Evolutionary conservation across 1,284 basidiomycete genomes (phyloP).

Genomic region (Cystobasidium slooffiae): DNA sequence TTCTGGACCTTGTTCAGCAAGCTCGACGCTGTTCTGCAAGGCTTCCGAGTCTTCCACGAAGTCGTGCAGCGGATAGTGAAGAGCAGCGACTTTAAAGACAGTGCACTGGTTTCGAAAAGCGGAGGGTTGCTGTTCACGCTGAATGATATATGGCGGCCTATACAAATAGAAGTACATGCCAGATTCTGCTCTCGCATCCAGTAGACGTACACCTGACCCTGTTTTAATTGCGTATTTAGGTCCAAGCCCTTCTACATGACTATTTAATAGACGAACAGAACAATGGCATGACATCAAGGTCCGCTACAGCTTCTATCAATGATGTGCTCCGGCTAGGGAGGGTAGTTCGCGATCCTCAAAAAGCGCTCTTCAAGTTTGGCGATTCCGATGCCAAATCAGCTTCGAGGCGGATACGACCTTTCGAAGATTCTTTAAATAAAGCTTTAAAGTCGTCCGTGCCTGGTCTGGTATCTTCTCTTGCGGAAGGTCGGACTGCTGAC

Average conservation of each 20-base stretch:
- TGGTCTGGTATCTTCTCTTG: constrained; percentile 69
- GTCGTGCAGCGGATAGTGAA: constrained; percentile 65
- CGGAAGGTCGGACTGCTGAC: constrained; percentile 65
- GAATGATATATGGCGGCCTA: constrained; percentile 85
- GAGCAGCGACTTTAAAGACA: constrained; percentile 63
- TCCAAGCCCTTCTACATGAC: constrained; percentile 82
- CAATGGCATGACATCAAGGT: constrained; percentile 70
- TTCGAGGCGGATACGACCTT: constrained; percentile 69
- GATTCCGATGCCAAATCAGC: constrained; percentile 80
- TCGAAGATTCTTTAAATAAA: constrained; percentile 84
- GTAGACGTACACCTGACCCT: neutral
- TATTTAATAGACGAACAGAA: constrained; percentile 89
- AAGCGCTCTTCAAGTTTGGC: constrained; percentile 86
- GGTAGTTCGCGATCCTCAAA: constrained; percentile 73
- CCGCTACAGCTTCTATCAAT: constrained; percentile 89
- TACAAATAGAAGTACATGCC: constrained; percentile 78
- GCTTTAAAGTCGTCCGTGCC: constrained; percentile 90
- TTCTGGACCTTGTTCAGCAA: constrained; percentile 99
- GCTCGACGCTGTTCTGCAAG: constrained; percentile 91
- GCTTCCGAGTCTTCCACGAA: constrained; percentile 87
- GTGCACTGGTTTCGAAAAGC: constrained; percentile 72
- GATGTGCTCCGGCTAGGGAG: constrained; percentile 87
- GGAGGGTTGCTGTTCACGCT: constrained; percentile 69
- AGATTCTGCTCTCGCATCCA: neutral
- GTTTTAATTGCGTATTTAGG: constrained; percentile 60